Evolutionary conservation across 1,284 basidiomycete species (phyloP).

Genomic region (Sanghuangporus weigelae): DNA sequence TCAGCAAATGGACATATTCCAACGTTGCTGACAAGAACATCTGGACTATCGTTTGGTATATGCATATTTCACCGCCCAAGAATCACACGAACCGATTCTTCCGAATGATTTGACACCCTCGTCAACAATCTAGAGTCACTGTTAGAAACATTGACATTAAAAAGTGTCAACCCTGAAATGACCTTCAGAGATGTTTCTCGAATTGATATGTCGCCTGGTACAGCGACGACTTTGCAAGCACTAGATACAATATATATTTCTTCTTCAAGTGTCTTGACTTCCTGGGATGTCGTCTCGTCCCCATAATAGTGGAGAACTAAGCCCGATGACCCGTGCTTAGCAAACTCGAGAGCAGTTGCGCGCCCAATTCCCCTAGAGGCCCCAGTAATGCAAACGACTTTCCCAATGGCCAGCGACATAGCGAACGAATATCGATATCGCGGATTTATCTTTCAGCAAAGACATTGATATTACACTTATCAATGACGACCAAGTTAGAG

Average conservation of each 20-base stretch:
- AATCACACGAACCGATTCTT: conserved; percentile 54
- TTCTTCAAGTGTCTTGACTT: conserved; percentile 40
- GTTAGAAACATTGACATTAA: not conserved
- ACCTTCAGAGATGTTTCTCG: conserved; percentile 58
- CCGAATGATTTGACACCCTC: conserved; percentile 53
- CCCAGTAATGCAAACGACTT: conserved; percentile 71
- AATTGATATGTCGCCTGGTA: conserved; percentile 66
- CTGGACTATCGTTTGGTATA: conserved; percentile 20
- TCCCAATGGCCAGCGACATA: conserved; percentile 51
- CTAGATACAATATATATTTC: conserved; percentile 38
- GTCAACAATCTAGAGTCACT: conserved; percentile 47
- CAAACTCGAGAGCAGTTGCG: conserved; percentile 62
- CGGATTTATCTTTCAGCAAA: not conserved
- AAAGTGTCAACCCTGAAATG: conserved; percentile 11
- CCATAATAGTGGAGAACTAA: conserved; percentile 71
- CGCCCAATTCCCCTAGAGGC: conserved; percentile 78
- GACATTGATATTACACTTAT: not conserved
- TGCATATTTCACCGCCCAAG: conserved; percentile 26
- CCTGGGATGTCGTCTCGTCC: conserved; percentile 48
- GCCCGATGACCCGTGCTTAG: conserved; percentile 61
- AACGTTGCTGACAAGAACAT: conserved; percentile 65
- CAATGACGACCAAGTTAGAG: not conserved
- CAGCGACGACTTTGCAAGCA: conserved; percentile 33
- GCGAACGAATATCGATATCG: not conserved
- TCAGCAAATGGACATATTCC: conserved; percentile 80